Conservation (phyloP, 441 rosid genomes). For the Gossypium trilobum region DNA sequence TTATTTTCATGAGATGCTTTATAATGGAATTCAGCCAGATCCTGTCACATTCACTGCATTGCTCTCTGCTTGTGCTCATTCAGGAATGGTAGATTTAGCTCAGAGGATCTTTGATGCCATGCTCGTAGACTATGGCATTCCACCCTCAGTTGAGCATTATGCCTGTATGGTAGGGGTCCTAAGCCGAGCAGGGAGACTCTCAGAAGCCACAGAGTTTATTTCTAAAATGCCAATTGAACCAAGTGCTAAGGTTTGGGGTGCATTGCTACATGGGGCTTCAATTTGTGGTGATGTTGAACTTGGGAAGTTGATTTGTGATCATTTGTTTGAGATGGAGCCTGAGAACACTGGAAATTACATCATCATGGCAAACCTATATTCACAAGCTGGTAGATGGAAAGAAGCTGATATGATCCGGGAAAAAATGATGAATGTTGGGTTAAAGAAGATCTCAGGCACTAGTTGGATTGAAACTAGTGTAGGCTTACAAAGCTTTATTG, state of each 20-base stretch:
- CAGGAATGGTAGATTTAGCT: conserved; percentile 54
- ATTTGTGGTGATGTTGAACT: conserved; percentile 58
- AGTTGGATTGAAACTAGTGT: conserved; percentile 59
- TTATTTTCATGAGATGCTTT: conserved; percentile 51
- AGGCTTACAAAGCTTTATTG: conserved; percentile 36
- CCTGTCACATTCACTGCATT: conserved; percentile 61
- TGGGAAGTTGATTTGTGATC: conserved; percentile 47
- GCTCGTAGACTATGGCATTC: conserved; percentile 32
- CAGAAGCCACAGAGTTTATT: conserved; percentile 62
- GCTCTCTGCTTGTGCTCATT: conserved; percentile 66
- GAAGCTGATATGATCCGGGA: conserved; percentile 63
- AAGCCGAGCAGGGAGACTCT: conserved; percentile 61
- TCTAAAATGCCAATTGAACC: conserved; percentile 59
- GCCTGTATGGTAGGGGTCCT: conserved; percentile 72
- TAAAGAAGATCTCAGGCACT: conserved; percentile 62
- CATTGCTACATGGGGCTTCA: conserved; percentile 70
- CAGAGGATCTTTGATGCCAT: conserved; percentile 44
- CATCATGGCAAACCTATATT: conserved; percentile 66
- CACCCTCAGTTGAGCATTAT: conserved; percentile 64
- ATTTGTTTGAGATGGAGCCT: conserved; percentile 60
- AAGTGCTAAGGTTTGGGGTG: conserved; percentile 72
- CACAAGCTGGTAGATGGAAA: conserved; percentile 74
- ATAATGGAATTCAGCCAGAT: conserved; percentile 50
- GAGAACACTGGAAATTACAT: conserved; percentile 64
- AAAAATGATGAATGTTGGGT: conserved; percentile 41